Conservation (phyloP, 2,329 filamentous ascomycete species). For the Penicillium sp. region DNA sequence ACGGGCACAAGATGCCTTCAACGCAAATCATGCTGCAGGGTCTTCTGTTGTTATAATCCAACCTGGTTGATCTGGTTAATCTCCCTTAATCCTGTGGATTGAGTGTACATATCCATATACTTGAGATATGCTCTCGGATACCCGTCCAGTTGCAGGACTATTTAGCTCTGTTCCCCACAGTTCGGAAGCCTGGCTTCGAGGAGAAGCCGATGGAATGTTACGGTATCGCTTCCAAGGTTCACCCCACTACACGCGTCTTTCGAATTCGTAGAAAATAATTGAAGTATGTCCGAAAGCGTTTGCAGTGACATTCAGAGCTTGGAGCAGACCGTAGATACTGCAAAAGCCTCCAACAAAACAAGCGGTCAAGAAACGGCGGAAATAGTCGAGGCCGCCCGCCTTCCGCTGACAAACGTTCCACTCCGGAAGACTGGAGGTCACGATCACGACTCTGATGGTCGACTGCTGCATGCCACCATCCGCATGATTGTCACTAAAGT, state of each 20-base stretch:
- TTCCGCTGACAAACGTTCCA: not conserved
- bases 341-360: not conserved
- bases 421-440: not conserved
- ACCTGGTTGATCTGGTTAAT: not conserved
- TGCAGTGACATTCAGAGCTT: too few relatives aligned
- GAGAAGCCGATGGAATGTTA: not conserved
- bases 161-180: not conserved
- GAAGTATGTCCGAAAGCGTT: not conserved
- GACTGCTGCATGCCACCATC: not conserved
- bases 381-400: not conserved
- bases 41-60: not conserved
- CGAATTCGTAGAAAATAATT: too few relatives aligned
- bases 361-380: not conserved
- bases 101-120: too few relatives aligned
- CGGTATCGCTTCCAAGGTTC: too few relatives aligned
- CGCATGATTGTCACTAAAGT: not conserved
- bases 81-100: too few relatives aligned
- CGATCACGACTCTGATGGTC: not conserved
- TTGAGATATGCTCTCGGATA: too few relatives aligned
- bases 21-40: not conserved
- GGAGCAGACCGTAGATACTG: not conserved
- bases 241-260: too few relatives aligned
- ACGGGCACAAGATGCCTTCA: not conserved
- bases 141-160: too few relatives aligned
- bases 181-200: not conserved